phyloP scores from a whole-genome alignment of 2,329 filamentous ascomycete genomes.

The Sarocladium kiliense region DNA sequence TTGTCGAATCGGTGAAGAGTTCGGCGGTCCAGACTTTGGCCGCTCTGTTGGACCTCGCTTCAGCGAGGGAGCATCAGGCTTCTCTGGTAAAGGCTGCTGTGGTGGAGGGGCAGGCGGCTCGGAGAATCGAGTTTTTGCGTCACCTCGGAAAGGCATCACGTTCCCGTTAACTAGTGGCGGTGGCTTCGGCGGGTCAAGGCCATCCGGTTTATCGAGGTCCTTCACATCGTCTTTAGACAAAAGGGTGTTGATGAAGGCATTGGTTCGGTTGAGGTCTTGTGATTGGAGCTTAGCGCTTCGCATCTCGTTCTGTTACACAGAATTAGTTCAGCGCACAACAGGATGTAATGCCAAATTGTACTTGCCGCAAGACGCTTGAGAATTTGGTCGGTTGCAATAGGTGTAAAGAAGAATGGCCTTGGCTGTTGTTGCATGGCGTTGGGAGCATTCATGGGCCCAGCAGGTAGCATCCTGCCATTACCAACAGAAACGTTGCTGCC shows the following conservation, averaged over 20 bases:
- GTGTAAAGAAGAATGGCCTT: constrained; percentile 79
- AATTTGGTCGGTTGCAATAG: constrained; percentile 90
- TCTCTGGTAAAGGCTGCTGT: constrained; percentile 88
- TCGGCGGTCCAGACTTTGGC: constrained; percentile 51
- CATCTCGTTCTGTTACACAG: constrained; percentile 68
- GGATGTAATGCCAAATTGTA: neutral
- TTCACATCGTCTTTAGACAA: constrained; percentile 66
- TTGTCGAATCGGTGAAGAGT: constrained; percentile 57
- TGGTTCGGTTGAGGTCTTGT: constrained; percentile 76
- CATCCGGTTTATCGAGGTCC: constrained; percentile 48
- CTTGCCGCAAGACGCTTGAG: constrained; percentile 56
- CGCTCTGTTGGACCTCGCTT: constrained; percentile 74
- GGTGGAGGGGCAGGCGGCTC: constrained; percentile 91
- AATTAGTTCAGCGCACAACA: neutral
- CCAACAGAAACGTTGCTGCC: constrained; percentile 62
- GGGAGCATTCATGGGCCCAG: constrained; percentile 40
- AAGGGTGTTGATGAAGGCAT: constrained; percentile 73
- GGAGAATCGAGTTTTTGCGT: constrained; percentile 79
- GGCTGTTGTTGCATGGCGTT: constrained; percentile 62
- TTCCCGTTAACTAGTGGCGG: constrained; percentile 36
- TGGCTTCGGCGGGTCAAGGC: constrained; percentile 33
- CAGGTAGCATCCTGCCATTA: constrained; percentile 57
- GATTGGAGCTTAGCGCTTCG: constrained; percentile 83
- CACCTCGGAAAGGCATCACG: constrained; percentile 55
- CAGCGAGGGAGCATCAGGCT: constrained; percentile 73